A percentile compares a stretch with the other conserved stretches of the same genome.
Evolutionary conservation across 1,284 basidiomycete genomes (phyloP).

Genomic region (Retiboletus fuscus): DNA sequence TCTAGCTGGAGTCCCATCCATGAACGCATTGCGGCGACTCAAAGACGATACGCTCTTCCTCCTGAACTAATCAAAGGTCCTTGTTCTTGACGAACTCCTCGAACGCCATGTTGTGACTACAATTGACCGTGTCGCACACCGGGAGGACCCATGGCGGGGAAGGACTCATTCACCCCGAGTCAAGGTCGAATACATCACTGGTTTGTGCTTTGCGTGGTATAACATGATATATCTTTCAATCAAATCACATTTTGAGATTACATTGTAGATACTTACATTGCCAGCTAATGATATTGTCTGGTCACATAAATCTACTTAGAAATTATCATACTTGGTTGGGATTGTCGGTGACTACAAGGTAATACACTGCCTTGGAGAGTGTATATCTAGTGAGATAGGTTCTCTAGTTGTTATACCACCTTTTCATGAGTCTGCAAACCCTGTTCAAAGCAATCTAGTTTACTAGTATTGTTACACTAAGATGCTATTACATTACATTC

Average conservation of each 20-base stretch:
- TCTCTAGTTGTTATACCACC: neutral
- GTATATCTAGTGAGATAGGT: neutral
- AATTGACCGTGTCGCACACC: neutral
- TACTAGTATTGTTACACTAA: neutral
- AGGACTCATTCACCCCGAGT: conserved; percentile 6
- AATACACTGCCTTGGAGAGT: neutral
- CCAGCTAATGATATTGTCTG: neutral
- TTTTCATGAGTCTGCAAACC: neutral
- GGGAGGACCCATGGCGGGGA: conserved; percentile 9
- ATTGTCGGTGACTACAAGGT: neutral
- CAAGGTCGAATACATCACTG: conserved; percentile 6
- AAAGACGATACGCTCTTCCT: conserved; percentile 34
- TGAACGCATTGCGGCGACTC: conserved; percentile 28
- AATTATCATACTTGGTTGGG: neutral
- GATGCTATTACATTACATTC: conserved; percentile 2
- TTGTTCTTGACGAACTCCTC: conserved; percentile 15
- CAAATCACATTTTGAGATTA: conserved; percentile 2
- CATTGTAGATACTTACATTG: neutral
- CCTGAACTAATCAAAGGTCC: conserved; percentile 20
- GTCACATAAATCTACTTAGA: neutral
- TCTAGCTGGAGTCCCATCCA: conserved; percentile 24
- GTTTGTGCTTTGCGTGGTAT: neutral
- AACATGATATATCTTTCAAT: conserved; percentile 1
- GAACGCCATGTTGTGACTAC: neutral
- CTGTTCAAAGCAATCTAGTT: neutral